Base-by-base conservation (phyloP, 306 rosid genomes). In the Prunus salicina region DNA sequence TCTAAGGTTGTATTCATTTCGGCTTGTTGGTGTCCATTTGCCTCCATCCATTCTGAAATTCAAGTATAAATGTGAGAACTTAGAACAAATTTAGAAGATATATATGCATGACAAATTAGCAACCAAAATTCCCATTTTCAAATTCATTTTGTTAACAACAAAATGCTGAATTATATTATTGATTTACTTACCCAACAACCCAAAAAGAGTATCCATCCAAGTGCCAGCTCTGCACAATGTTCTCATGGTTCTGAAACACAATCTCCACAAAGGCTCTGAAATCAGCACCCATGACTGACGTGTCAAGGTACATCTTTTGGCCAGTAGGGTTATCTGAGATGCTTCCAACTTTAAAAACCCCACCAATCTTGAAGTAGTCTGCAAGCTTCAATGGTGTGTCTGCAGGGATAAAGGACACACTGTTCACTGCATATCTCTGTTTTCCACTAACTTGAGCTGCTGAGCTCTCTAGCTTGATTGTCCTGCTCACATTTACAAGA, bases 311-410 rank as follows among this genome's bases (percentile, higher is more conserved):
- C 93, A 88, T 88, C 2, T 74, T 72, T 79, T 71, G 81, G 7
- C 72, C n/a, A 5, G 92, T 45, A 19, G 97, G 97, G 11, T 2
- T 67, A 53, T 92, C 98, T 1, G 87, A 81, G 80, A 95, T 88
- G 82, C 91, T 90, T 81, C 98, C 98, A 64, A 85, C 85, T 43
- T 76, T 50, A 45, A 90, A 95, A 61, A 95, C 93, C 11, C 93
- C 93, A 22, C 50, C 80, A 71, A 95, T 92, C 50, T 89, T 84
- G 89, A 90, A 95, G 86, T 92, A 66, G 75, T 94, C 98, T 6
- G 98, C 98, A 32, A 94, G 82, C 85, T 94, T 94, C 58, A 94
- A 78, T 4, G 98, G 98, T 3, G 98, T 94, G 73, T 94, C 95
- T 1, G 89, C 79, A 3, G 88, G 90, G 66, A 76, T 60, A 67